Base-by-base conservation (phyloP, 202 grass and related monocot species). In the Carex sylvatica region DNA sequence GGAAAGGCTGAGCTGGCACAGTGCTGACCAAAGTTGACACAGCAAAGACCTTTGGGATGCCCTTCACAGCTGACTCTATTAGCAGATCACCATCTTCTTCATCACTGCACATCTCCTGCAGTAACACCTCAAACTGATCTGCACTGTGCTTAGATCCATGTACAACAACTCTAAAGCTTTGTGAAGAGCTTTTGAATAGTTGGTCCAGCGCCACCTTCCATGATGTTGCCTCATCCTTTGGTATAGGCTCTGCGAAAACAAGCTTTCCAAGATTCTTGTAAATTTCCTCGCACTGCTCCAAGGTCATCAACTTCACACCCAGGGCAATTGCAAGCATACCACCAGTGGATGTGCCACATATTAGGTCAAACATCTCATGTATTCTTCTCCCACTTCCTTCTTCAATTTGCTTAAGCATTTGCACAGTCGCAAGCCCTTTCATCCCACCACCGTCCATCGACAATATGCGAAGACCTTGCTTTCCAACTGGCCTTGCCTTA, bases 81-180 rank as follows among this genome's bases (percentile, higher is more conserved):
- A 98, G 85, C 13, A 98, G 90, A 70, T 98, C 92, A 56, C 95
- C 95, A 83, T 98, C 95, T 81, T 98, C 95, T 81, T 95, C 95
- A 56, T 98, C 92, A 80, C 83, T 89, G 78, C 92, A 98, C 84
- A 98, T 95, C 83, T 98, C 92, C 80, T 98, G 89, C 60, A 98
- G 73, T 87, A 98, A 86, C 80, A 87, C 87, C 86, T 98, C 95
- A 61, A 98, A 98, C 88, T 94, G 95, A 87, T 98, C 95, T 85
- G 95, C 95, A 55, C 92, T 98, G 86, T 98, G 95, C 95, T 98
- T 98, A 16, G 95, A 98, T 47, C 95, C 95, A 87, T 98, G 95
- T 69, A 98, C 95, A 87, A 98, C 95, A 71, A 98, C 95, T 91
- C 95, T 88, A 83, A 98, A 98, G 85, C 91, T 98, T 74, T 95